Base-by-base conservation (phyloP, 164 flowering plant species). In the Sextonia rubra region DNA sequence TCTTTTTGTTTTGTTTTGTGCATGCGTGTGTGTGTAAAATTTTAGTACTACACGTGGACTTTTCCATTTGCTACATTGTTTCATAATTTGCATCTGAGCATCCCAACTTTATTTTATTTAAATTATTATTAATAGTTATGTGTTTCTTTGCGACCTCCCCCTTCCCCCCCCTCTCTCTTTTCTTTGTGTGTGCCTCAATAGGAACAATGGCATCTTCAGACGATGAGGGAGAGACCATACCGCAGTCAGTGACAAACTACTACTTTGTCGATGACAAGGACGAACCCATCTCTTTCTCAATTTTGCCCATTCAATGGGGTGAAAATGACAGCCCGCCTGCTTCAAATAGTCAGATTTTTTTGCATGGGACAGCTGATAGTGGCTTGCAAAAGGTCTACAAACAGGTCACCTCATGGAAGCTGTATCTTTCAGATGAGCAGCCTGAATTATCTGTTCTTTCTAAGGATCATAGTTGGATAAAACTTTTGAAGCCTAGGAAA, bases 361-460 rank as follows among this genome's bases (percentile, higher is more conserved):
- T 91, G 74, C 74, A 74, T 12, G 97, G 92, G 11, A 73, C 65
- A 63, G 82, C 73, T 20, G 87, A 84, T 74, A 66, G 75, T 71
- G 93, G 92, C 37, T 85, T 83, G 52, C 84, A 71, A 26, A 76
- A 71, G 61, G 64, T 94, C 18, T 83, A 81, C 73, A 89, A 85
- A 82, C 85, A 75, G 69, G 94, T 89, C 12, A 75, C 66, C 18
- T 86, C 90, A 0, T 94, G 98, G 98, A 92, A 78, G 78, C 82
- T 88, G 79, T 87, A 87, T 48, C 81, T 91, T 63, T 80, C 82
- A 0, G 75, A 67, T 58, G 79, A 66, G n/a, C 69, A 69, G 37
- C 93, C 93, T 22, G 86, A 82, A 77, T 79, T 92, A 26, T 89
- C 74, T 1, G 92, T 91, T 67, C 86, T 86, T 23, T 78, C 88